Evolutionary conservation across 169 alveolate species (phyloP).

Genomic region (Toxoplasma gondii): DNA sequence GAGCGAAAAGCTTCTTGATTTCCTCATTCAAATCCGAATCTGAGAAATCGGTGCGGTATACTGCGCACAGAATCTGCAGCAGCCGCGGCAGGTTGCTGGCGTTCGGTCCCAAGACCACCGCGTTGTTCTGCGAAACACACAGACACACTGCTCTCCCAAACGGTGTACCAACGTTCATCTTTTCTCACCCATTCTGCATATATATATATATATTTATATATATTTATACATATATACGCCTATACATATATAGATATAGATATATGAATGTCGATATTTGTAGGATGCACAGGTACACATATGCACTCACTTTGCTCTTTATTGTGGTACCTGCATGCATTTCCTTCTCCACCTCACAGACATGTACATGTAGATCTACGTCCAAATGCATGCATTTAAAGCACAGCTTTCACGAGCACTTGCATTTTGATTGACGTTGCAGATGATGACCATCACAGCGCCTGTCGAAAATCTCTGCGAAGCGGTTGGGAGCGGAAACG

Average conservation of each 20-base stretch:
- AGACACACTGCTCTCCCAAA: background rate
- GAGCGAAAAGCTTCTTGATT: background rate
- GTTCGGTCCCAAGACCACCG: conserved; percentile 26
- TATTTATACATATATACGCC: background rate
- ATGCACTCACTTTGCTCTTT: background rate
- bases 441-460: no score
- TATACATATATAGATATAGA: background rate
- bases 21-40: conserved; percentile 23
- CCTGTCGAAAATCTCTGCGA: no score
- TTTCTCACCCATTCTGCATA: background rate
- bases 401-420: no score
- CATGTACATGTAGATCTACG: background rate
- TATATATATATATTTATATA: background rate
- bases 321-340: background rate
- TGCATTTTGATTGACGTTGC: no score
- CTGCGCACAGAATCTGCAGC: conserved; percentile 21
- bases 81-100: conserved; percentile 13
- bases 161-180: no score
- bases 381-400: background rate
- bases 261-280: background rate
- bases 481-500: no score
- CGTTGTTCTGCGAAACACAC: conserved; percentile 31
- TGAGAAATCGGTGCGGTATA: conserved; percentile 34
- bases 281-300: background rate
- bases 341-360: background rate